Evolutionary conservation across 768 basidiomycete species (phyloP).

Genomic region (Panaeolus cyanescens): DNA sequence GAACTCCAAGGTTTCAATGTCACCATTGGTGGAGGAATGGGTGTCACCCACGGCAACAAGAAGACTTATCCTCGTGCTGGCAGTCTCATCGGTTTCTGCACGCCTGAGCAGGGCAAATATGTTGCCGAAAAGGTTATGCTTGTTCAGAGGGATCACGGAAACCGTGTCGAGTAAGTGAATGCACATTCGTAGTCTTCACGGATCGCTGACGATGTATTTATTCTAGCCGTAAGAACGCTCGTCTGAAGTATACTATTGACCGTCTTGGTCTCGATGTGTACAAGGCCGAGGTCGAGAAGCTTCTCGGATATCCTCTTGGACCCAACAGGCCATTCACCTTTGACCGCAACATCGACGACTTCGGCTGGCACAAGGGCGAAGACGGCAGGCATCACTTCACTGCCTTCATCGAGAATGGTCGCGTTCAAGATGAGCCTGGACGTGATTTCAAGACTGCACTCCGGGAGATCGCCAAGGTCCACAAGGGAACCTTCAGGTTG

Average conservation of each 20-base stretch:
- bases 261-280: slow-evolving; percentile 89
- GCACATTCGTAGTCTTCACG: slow-evolving; percentile 12
- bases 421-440: slow-evolving; percentile 91
- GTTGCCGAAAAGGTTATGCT: slow-evolving; percentile 95
- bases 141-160: slow-evolving; percentile 93
- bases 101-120: slow-evolving; percentile 77
- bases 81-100: slow-evolving; percentile 91
- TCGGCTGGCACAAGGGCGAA: slow-evolving; percentile 87
- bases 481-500: slow-evolving; percentile 92
- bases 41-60: slow-evolving; percentile 98
- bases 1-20: slow-evolving; percentile 94
- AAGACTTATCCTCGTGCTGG: slow-evolving; percentile 95
- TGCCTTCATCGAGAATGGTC: slow-evolving; percentile 96
- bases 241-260: slow-evolving; percentile 97
- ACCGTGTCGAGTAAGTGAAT: slow-evolving; percentile 79
- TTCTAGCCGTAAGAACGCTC: slow-evolving; percentile 75
- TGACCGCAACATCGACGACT: slow-evolving; percentile 90
- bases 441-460: slow-evolving; percentile 92
- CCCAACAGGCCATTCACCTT: slow-evolving; percentile 81
- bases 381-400: slow-evolving; percentile 92
- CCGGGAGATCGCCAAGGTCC: slow-evolving; percentile 89
- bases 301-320: slow-evolving; percentile 75
- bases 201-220: background rate
- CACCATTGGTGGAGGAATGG: slow-evolving; percentile 95
- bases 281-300: slow-evolving; percentile 88